These are phyloP conservation scores for Monilinia fructicola DNA, from an alignment of 2,329 filamentous ascomycete genomes.

Conservation along the genomic window DNA sequence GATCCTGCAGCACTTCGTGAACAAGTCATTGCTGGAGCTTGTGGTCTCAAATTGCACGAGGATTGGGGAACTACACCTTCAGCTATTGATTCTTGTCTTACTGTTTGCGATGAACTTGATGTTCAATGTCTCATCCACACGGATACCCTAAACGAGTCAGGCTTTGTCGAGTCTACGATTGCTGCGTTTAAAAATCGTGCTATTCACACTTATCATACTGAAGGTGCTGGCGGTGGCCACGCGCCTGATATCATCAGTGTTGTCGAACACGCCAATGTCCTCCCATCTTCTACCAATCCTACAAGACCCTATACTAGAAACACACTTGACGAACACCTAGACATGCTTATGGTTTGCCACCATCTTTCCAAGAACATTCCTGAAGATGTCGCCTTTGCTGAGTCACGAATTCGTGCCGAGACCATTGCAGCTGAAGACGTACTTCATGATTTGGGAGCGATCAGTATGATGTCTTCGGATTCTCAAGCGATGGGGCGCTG, in stretches of 20 bases:
- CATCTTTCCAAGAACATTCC: conserved; percentile 90
- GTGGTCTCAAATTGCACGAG: conserved; percentile 91
- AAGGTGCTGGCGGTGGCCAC: conserved; percentile 91
- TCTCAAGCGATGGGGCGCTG: conserved; percentile 96
- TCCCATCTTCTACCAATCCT: conserved; percentile 89
- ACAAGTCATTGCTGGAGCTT: conserved; percentile 79
- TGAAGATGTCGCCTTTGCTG: conserved; percentile 93
- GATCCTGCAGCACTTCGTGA: conserved; percentile 69
- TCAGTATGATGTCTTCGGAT: conserved; percentile 96
- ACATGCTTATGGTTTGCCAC: conserved; percentile 99
- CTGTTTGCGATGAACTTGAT: conserved; percentile 85
- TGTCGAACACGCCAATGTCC: conserved; percentile 82
- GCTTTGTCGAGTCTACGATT: conserved; percentile 92
- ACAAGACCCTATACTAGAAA: conserved; percentile 88
- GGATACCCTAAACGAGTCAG: conserved; percentile 93
- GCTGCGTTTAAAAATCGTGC: conserved; percentile 81
- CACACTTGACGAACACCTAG: conserved; percentile 92
- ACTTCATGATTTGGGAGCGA: conserved; percentile 89
- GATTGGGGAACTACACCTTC: conserved; percentile 93
- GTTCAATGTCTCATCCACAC: conserved; percentile 94
- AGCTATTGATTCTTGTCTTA: conserved; percentile 83
- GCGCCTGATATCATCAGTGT: conserved; percentile 95
- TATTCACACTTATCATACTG: conserved; percentile 96
- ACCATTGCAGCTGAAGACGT: conserved; percentile 97
- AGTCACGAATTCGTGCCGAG: conserved; percentile 90